These are phyloP conservation scores for Eucalyptus coolabah DNA, from an alignment of 345 rosid genomes.

Conservation along the genomic window DNA sequence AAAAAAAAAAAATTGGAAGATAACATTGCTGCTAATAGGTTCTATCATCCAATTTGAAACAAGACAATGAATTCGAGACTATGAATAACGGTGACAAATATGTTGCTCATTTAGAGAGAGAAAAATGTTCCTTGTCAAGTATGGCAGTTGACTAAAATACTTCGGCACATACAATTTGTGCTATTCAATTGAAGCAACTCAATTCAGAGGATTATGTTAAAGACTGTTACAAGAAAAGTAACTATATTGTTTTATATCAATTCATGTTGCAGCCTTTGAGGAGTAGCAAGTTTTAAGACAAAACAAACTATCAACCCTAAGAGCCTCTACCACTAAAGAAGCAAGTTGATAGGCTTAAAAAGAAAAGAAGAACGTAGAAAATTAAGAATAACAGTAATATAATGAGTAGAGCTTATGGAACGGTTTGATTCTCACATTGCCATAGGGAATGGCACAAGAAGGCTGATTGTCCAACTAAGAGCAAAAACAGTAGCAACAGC, in stretches of 20 bases:
- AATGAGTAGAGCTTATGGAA: too few relatives aligned
- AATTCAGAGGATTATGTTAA: background rate
- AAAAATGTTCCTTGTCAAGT: background rate
- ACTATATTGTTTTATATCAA: background rate
- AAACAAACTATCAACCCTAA: too few relatives aligned
- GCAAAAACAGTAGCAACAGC: rapidly evolving
- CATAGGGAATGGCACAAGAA: too few relatives aligned
- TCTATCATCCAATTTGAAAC: background rate
- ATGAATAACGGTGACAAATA: background rate
- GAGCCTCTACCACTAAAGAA: too few relatives aligned
- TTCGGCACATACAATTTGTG: background rate
- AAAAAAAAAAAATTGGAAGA: background rate
- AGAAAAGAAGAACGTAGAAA: too few relatives aligned
- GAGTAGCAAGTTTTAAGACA: too few relatives aligned
- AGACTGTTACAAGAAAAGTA: background rate
- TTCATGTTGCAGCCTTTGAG: background rate
- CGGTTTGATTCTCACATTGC: too few relatives aligned
- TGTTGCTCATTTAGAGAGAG: background rate
- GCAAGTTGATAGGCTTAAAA: too few relatives aligned
- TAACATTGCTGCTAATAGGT: background rate
- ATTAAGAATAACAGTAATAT: too few relatives aligned
- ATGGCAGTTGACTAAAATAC: background rate
- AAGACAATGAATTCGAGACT: background rate
- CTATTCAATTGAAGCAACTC: background rate
- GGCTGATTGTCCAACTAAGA: too few relatives aligned